Conservation (phyloP, 1,284 basidiomycete species). For the Leccinum subspadiceum region DNA sequence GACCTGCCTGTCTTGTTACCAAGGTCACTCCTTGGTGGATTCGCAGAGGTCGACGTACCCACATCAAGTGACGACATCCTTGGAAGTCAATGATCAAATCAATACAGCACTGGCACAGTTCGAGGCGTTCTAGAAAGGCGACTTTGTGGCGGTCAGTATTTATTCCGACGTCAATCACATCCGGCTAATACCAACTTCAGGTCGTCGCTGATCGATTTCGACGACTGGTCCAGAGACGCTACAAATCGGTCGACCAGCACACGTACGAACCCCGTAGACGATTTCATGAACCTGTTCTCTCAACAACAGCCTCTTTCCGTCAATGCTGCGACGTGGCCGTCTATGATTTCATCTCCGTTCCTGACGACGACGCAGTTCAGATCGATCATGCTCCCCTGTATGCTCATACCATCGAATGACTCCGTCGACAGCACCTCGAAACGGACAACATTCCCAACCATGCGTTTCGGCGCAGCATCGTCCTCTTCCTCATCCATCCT, state of each 20-base stretch:
- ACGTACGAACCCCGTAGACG: slow-evolving; percentile 41
- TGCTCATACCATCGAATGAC: slow-evolving; percentile 36
- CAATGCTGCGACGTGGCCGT: slow-evolving; percentile 26
- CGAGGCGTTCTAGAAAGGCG: slow-evolving; percentile 89
- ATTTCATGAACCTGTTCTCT: slow-evolving; percentile 63
- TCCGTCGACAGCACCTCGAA: slow-evolving; percentile 20
- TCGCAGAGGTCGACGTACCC: too few species aligned
- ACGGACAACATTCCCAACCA: slow-evolving; percentile 21
- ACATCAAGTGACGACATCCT: slow-evolving; percentile 35
- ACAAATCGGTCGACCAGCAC: slow-evolving; percentile 11
- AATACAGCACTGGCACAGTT: slow-evolving; percentile 90
- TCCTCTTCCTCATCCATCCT: slow-evolving; percentile 20
- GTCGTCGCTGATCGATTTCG: slow-evolving; percentile 71
- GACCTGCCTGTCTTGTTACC: too few species aligned
- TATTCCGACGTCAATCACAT: slow-evolving; percentile 61
- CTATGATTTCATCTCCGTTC: slow-evolving; percentile 17
- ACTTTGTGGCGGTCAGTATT: slow-evolving; percentile 61
- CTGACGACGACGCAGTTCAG: slow-evolving; percentile 23
- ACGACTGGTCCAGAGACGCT: slow-evolving; percentile 41
- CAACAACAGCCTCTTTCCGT: slow-evolving; percentile 26
- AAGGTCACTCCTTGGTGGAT: too few species aligned
- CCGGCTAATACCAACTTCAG: slow-evolving; percentile 32
- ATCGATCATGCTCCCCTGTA: slow-evolving; percentile 53
- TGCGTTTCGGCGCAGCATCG: slow-evolving; percentile 4
- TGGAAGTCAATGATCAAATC: slow-evolving; percentile 97